Percentiles rank a stretch among this genome's conserved stretches.
Conservation (phyloP, 1,284 basidiomycete genomes). For the Rhodotorula sp. region DNA sequence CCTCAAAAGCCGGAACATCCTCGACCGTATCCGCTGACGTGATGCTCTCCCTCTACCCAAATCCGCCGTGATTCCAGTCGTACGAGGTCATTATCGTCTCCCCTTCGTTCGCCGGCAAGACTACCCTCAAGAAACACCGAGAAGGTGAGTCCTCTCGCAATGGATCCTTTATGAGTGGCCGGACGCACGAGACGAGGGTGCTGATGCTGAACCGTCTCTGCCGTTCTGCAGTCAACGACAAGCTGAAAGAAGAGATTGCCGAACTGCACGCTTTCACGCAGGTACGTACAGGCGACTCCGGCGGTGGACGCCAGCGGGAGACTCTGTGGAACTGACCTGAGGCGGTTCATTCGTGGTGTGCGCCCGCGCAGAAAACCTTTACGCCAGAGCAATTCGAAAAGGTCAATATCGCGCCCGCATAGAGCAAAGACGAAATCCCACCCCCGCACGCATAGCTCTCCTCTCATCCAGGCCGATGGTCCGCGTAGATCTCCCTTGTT, state of each 20-base stretch:
- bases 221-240: constrained; percentile 48
- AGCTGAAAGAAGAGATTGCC: constrained; percentile 52
- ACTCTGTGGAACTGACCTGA: background rate
- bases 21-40: background rate
- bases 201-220: background rate
- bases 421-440: background rate
- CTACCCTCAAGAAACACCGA: constrained; percentile 44
- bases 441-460: background rate
- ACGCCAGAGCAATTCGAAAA: constrained; percentile 39
- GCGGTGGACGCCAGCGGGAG: background rate
- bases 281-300: constrained; percentile 7
- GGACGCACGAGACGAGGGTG: background rate
- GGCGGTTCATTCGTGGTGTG: background rate
- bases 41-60: no score
- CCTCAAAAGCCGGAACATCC: background rate
- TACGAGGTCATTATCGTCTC: constrained; percentile 46
- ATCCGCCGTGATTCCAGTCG: constrained; percentile 21
- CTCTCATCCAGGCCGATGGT: no score
- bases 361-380: constrained; percentile 27
- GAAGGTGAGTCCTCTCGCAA: constrained; percentile 31
- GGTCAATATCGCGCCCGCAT: constrained; percentile 25
- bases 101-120: constrained; percentile 43
- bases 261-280: constrained; percentile 53
- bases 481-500: no score
- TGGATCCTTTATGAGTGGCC: no score